Evolutionary conservation across 495 filamentous ascomycete genomes (phyloP).

Genomic region (Talaromyces proteolyticus): DNA sequence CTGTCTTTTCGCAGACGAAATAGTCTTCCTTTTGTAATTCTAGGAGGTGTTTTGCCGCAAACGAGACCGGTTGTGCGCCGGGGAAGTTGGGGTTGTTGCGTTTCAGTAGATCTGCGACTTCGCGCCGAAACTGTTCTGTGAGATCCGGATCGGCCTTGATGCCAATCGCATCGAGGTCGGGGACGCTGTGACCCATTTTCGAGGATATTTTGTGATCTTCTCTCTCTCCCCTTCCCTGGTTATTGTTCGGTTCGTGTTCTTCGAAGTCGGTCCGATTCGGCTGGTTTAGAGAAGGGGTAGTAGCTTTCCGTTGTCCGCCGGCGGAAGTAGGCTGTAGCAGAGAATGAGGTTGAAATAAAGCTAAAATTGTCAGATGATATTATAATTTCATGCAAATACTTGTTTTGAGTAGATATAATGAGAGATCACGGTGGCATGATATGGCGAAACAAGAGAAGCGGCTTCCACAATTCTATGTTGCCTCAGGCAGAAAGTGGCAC

Average conservation of each 20-base stretch:
- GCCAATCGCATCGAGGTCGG: conserved; percentile 47
- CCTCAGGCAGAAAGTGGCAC: conserved; percentile 11
- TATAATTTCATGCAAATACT: no score
- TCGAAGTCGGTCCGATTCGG: neutral
- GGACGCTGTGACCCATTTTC: conserved; percentile 41
- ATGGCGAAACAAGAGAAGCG: neutral
- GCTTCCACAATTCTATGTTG: conserved; percentile 2
- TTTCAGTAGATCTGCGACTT: conserved; percentile 71
- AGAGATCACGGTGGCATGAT: neutral
- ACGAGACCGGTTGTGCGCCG: conserved; percentile 92
- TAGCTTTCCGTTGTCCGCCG: no score
- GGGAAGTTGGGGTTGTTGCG: conserved; percentile 66
- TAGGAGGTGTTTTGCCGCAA: conserved; percentile 67
- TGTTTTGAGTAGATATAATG: no score
- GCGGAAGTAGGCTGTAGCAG: neutral
- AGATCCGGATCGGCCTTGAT: conserved; percentile 55
- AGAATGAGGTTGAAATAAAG: no score
- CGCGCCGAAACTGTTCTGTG: conserved; percentile 54
- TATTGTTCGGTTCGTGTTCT: neutral
- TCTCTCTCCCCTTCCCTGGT: neutral
- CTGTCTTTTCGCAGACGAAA: conserved; percentile 97
- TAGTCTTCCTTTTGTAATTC: conserved; percentile 81
- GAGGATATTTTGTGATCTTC: no score
- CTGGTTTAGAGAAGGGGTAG: no score
- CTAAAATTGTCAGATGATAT: no score